Evolutionary conservation across 768 basidiomycete species (phyloP).

Genomic region (Austroboletus festivus): DNA sequence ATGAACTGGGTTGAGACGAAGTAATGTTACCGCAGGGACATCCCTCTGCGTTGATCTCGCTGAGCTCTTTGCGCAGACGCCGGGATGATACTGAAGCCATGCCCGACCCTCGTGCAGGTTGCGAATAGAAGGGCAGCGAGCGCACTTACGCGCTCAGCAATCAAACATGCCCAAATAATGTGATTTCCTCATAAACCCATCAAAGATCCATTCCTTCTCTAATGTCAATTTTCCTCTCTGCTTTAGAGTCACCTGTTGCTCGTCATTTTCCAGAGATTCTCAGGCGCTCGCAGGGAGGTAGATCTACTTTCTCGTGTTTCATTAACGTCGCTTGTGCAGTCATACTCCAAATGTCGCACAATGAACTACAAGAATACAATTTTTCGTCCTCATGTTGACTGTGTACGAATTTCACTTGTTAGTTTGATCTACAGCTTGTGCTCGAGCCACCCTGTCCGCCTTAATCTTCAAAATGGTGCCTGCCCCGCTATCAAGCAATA

Average conservation of each 20-base stretch:
- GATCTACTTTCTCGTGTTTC: conserved; percentile 37
- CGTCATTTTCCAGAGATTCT: conserved; percentile 39
- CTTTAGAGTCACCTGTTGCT: conserved; percentile 72
- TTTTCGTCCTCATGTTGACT: background rate
- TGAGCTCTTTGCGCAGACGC: conserved; percentile 69
- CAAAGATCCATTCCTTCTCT: background rate
- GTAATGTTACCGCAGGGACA: conserved; percentile 56
- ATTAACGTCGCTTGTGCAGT: conserved; percentile 13
- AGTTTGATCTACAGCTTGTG: conserved; percentile 35
- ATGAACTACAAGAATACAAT: conserved; percentile 26
- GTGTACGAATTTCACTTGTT: background rate
- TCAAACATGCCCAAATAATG: conserved; percentile 40
- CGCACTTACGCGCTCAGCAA: conserved; percentile 7
- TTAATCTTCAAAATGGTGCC: conserved; percentile 79
- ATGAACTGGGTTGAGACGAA: background rate
- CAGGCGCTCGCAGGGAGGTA: conserved; percentile 74
- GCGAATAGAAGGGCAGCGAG: conserved; percentile 4
- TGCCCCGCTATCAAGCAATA: conserved; percentile 69
- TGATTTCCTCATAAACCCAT: conserved; percentile 28
- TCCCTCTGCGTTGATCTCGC: conserved; percentile 62
- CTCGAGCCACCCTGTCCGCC: conserved; percentile 51
- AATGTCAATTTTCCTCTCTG: conserved; percentile 50
- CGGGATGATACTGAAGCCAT: conserved; percentile 65
- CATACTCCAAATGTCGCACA: conserved; percentile 10
- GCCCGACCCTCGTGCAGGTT: conserved; percentile 18